Percentiles rank a stretch among this genome's conserved stretches.
phyloP scores from a whole-genome alignment of 1,284 basidiomycete species.

The Rhizoctonia solani region DNA sequence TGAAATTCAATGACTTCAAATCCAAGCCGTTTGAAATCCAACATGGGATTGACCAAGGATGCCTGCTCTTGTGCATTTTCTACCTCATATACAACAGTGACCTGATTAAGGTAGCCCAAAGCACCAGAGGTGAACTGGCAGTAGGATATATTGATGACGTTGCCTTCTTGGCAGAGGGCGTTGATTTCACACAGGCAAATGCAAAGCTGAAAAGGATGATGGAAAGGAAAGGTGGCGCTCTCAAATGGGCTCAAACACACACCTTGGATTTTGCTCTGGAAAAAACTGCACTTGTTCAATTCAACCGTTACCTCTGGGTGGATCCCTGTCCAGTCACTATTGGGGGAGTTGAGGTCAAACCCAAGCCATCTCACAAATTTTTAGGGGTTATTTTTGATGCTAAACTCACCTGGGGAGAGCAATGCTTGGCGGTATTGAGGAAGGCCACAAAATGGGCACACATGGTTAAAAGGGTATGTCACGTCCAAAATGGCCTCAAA shows the following conservation, averaged over 20 bases:
- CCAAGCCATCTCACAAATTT: constrained; percentile 12
- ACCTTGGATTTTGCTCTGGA: constrained; percentile 4
- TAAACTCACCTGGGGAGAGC: constrained; percentile 33
- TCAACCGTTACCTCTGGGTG: not conserved
- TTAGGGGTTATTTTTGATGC: constrained; percentile 37
- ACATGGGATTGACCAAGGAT: constrained; percentile 47
- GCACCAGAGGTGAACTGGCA: no score
- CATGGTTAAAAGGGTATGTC: not conserved
- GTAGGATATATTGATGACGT: no score
- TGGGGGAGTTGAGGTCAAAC: not conserved
- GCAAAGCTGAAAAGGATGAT: no score
- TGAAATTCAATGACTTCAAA: no score
- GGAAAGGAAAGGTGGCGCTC: no score
- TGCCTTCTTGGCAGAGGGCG: no score
- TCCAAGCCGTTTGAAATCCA: constrained; percentile 40
- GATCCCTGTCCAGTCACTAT: constrained; percentile 1
- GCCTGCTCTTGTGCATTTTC: constrained; percentile 42
- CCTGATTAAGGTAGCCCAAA: not conserved
- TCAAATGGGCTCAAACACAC: not conserved
- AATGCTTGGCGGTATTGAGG: constrained; percentile 1
- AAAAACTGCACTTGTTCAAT: constrained; percentile 5
- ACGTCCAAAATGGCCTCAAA: not conserved
- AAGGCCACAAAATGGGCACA: not conserved
- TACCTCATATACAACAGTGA: constrained; percentile 11
- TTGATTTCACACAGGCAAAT: no score